Evolutionary conservation across 1,284 basidiomycete genomes (phyloP).

Genomic region (Anthracocystis panici-leucophaei): DNA sequence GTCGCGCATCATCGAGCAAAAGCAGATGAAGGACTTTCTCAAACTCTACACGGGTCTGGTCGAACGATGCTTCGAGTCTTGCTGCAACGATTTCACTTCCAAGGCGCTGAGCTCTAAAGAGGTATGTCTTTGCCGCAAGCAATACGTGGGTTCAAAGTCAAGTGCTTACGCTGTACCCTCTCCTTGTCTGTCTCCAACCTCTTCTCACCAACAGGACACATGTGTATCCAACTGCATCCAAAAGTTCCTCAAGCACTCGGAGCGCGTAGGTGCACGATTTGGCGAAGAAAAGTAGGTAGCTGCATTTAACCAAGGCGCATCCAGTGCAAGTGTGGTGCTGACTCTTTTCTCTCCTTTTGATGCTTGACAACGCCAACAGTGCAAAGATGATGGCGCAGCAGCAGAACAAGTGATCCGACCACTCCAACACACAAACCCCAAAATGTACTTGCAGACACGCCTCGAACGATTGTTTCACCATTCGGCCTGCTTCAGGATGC

Average conservation of each 20-base stretch:
- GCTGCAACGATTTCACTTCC: constrained; percentile 96
- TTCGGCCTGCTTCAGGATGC: no score
- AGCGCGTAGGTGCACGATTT: constrained; percentile 91
- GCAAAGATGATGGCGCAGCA: constrained; percentile 50
- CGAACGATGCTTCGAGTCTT: constrained; percentile 93
- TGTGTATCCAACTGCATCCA: constrained; percentile 79
- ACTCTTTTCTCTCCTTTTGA: background rate
- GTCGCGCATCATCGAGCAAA: constrained; percentile 68
- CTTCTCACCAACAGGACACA: constrained; percentile 70
- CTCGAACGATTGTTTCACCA: constrained; percentile 1
- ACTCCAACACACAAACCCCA: background rate
- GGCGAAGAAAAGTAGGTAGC: constrained; percentile 66
- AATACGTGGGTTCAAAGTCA: no score
- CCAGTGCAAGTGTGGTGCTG: background rate
- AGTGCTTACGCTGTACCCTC: no score
- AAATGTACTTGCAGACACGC: constrained; percentile 7
- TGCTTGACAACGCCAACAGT: constrained; percentile 11
- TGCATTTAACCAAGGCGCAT: no score
- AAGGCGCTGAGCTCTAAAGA: constrained; percentile 93
- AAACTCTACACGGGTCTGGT: constrained; percentile 94
- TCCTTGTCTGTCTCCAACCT: background rate
- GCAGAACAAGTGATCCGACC: constrained; percentile 40
- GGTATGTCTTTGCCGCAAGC: constrained; percentile 72
- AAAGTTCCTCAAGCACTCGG: constrained; percentile 97
- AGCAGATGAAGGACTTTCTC: constrained; percentile 97